Evolutionary conservation across 257 asterid species (phyloP), one percentile per base, ranked within the genome.

Genomic region (Solanum habrochaites): DNA sequence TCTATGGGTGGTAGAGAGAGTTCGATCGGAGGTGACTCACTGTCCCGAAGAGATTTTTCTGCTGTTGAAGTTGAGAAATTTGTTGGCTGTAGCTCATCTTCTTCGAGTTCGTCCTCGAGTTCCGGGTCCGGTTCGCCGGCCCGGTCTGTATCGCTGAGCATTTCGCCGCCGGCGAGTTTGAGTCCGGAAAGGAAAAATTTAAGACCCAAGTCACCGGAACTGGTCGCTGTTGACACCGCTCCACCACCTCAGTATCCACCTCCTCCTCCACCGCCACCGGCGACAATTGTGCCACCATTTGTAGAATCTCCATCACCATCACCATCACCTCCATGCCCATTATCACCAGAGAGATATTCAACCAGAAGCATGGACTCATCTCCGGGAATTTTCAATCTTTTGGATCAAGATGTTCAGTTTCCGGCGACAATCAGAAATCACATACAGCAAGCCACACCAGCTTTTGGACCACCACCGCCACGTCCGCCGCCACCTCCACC

Each of bases 121-220:
- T 88, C 88, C 29, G 69, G 86, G 47, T 86, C 90, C 10, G 84
- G 87, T 74, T 83, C 89, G 1, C 90, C 90, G 6, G 80, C 2
- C 66, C 85, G 75, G 85, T 85, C 90, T 6, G 90, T 66, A 0
- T 88, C 88, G 18, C 16, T 86, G 31, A 88, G 88, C 70, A 88
- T 86, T 67, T 86, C 90, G 11, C 90, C 90, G 23, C 77, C 90
- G 35, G 88, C 18, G 37, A 88, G 88, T 81, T 47, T 82, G 73
- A 88, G 88, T 40, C 90, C 90, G n/a, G 86, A 81, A 88, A 69
- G 73, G 31, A 64, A 81, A 81, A 71, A 49, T 47, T 25, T 70
- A 15, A 88, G 81, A 40, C 86, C 88, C 8, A 85, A 78, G 86
- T 88, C 88, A 15, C 90, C 90, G 18, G 90, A 88, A 62, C 56